These are phyloP conservation scores for Sclerospora graminicola DNA, from an alignment of 352 stramenopile species.

Conservation along the genomic window DNA sequence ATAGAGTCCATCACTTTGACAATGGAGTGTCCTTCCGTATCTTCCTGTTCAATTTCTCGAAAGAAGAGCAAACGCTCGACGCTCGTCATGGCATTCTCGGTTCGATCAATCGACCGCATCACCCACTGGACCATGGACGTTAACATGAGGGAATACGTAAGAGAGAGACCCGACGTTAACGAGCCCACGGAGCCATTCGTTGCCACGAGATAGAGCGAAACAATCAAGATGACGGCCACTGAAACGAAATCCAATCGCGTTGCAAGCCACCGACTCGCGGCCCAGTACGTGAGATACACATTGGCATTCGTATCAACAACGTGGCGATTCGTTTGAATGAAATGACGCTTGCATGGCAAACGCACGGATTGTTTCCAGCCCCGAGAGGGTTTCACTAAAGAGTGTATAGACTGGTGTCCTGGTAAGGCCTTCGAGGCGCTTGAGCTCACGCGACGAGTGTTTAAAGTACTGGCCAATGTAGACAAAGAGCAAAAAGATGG, in stretches of 20 bases:
- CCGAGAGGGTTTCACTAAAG: conserved; percentile 87
- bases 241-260: conserved; percentile 79
- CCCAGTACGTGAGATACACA: conserved; percentile 32
- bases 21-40: conserved; percentile 7
- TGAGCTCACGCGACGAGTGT: conserved; percentile 70
- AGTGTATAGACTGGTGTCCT: conserved; percentile 87
- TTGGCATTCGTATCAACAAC: conserved; percentile 29
- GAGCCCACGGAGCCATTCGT: conserved; percentile 20
- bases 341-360: conserved; percentile 30
- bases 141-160: conserved; percentile 27
- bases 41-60: conserved; percentile 24
- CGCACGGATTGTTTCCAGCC: conserved; percentile 86
- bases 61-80: conserved; percentile 25
- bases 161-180: conserved; percentile 16
- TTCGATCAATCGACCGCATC: conserved; percentile 27
- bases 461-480: conserved; percentile 80
- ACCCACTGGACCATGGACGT: conserved; percentile 36
- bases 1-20: background rate
- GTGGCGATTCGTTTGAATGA: conserved; percentile 21
- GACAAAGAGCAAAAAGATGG: conserved; percentile 41
- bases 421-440: conserved; percentile 87
- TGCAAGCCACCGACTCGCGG: conserved; percentile 84
- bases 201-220: conserved; percentile 81
- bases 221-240: conserved; percentile 80
- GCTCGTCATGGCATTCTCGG: conserved; percentile 26